Evolutionary conservation across 164 flowering plant species (phyloP).

Genomic region (Liquidambar formosana): DNA sequence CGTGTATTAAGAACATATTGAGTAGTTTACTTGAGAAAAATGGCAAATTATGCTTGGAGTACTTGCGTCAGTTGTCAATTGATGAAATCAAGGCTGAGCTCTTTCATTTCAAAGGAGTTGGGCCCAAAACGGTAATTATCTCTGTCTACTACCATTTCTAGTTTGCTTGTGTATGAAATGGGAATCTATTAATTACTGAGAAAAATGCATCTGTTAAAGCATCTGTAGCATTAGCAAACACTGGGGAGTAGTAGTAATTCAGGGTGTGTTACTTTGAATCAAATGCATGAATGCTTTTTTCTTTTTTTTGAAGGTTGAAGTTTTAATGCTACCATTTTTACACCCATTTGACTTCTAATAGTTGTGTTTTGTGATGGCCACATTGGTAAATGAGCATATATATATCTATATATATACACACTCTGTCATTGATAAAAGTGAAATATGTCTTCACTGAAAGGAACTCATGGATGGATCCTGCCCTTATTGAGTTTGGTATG

Average conservation of each 20-base stretch:
- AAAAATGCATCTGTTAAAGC: not conserved
- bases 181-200: too few relatives aligned
- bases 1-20: constrained; percentile 75
- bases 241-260: not conserved
- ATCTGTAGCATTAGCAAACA: not conserved
- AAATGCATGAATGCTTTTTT: not conserved
- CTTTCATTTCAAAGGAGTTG: constrained; percentile 76
- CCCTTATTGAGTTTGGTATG: too few relatives aligned
- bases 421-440: too few relatives aligned
- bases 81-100: constrained; percentile 87
- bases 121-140: constrained; percentile 84
- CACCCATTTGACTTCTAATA: not conserved
- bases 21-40: constrained; percentile 54
- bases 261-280: not conserved
- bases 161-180: not conserved
- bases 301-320: not conserved
- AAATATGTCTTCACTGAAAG: too few relatives aligned
- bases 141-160: not conserved
- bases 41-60: constrained; percentile 83
- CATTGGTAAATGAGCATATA: not conserved
- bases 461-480: too few relatives aligned
- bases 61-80: constrained; percentile 62
- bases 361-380: not conserved
- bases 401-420: too few relatives aligned
- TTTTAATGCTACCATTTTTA: not conserved